phyloP scores from a whole-genome alignment of 2,329 filamentous ascomycete genomes.

The Paracoccidioides brasiliensis region DNA sequence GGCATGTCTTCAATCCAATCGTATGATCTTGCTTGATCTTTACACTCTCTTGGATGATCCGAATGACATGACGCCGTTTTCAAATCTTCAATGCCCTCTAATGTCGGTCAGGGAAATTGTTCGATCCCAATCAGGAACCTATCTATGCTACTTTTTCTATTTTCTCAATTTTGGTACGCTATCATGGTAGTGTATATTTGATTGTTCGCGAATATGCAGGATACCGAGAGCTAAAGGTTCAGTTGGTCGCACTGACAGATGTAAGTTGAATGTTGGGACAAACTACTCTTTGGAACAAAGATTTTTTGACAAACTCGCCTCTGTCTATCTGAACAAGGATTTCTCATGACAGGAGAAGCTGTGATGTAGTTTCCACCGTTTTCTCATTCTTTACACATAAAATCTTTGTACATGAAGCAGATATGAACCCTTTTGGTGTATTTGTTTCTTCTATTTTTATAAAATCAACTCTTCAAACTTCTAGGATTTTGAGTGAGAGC shows the following conservation, averaged over 20 bases:
- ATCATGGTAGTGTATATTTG: neutral
- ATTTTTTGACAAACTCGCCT: constrained; percentile 1
- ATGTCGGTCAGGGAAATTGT: neutral
- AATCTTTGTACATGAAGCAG: neutral
- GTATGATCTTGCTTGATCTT: neutral
- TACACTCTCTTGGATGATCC: neutral
- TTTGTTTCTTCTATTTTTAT: neutral
- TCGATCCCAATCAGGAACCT: neutral
- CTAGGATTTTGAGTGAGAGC: too few relatives aligned
- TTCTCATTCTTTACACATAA: neutral
- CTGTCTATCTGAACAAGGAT: neutral
- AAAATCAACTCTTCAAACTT: neutral
- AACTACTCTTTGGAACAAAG: constrained; percentile 2
- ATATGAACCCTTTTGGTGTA: neutral
- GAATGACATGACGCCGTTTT: neutral
- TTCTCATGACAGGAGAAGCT: neutral
- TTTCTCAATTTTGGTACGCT: too few relatives aligned
- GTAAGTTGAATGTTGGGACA: neutral
- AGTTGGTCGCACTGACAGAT: neutral
- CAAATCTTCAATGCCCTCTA: neutral
- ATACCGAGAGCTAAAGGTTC: neutral
- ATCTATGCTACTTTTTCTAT: neutral
- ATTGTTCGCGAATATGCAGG: neutral
- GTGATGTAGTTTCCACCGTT: neutral
- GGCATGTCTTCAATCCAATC: neutral